These are phyloP conservation scores for Tricholoma terreum DNA, from an alignment of 768 basidiomycete species.

Conservation along the genomic window DNA sequence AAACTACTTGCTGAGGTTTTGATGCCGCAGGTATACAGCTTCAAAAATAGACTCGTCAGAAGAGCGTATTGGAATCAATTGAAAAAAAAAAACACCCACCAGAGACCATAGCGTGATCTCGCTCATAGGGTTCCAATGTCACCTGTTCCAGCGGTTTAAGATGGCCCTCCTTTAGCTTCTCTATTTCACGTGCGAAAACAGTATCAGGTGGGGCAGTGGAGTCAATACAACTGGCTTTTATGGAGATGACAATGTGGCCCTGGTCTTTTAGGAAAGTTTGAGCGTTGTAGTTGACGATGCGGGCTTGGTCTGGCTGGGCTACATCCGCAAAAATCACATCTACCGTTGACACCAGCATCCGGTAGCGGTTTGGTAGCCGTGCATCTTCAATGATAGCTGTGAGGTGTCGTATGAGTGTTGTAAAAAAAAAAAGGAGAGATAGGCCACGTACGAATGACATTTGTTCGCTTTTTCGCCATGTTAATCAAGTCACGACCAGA, in stretches of 20 bases:
- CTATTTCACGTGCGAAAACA: slow-evolving; percentile 87
- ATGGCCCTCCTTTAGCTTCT: slow-evolving; percentile 68
- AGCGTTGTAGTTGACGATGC: slow-evolving; percentile 91
- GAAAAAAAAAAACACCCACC: slow-evolving; percentile 41
- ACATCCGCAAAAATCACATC: slow-evolving; percentile 99
- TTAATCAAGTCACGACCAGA: slow-evolving; percentile 97
- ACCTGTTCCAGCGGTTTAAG: slow-evolving; percentile 97
- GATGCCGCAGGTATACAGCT: slow-evolving; percentile 28
- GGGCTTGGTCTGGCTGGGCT: slow-evolving; percentile 98
- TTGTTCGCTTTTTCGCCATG: slow-evolving; percentile 99
- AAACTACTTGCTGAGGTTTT: slow-evolving; percentile 15
- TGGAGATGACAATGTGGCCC: slow-evolving; percentile 92
- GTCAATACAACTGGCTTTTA: slow-evolving; percentile 99
- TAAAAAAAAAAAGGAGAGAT: not conserved
- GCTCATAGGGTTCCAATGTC: slow-evolving; percentile 90
- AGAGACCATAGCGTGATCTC: slow-evolving; percentile 88
- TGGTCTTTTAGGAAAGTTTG: slow-evolving; percentile 94
- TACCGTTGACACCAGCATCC: slow-evolving; percentile 93
- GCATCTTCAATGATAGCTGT: slow-evolving; percentile 96
- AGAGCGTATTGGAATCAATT: too few relatives aligned
- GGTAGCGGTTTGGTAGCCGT: slow-evolving; percentile 93
- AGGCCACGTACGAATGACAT: slow-evolving; percentile 83
- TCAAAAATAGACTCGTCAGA: not conserved
- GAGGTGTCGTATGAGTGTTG: not conserved
- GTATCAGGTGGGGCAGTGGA: slow-evolving; percentile 89